Base-by-base conservation (phyloP, 345 rosid species). In the Pugionium dolabratum region DNA sequence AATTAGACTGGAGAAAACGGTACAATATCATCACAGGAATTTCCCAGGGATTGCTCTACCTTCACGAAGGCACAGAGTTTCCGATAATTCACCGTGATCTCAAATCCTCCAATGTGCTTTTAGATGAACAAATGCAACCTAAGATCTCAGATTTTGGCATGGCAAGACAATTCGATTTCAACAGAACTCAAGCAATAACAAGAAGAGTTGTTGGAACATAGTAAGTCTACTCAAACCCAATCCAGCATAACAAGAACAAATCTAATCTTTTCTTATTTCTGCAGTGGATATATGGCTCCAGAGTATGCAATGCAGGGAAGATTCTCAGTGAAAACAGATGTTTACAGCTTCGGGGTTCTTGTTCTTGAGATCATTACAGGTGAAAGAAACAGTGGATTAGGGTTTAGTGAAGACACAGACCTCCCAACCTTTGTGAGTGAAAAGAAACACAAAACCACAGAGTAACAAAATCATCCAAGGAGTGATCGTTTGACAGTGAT, bases 61-160 rank as follows among this genome's bases (percentile, higher is more conserved):
- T 71, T 32, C 70, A 71, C 44, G 27, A 47, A 54, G 75, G 51
- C 33, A 3, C 43, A 1, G 48, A 56, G 18, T 54, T 71, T 45
- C 49, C 64, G 0, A 47, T 71, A 7, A 63, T 55, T 9, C 70
- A 71, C 53, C 57, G 75, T 36, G 64, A 63, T 63, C 75, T 63
- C 29, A 63, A 63, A 26, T 37, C 70, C 26, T 46, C 44, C 4
- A 71, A 64, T 9, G 63, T 71, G 30, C 64, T 63, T 32, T 33
- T 71, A 39, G 75, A 71, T 37, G 69, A 63, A 27, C 56, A 63
- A 39, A 45, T 71, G 64, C 41, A 30, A 6, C 75, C 75, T 0
- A 71, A 63, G 61, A 63, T 71, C 7, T 71, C 75, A 46, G 75
- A 71, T 48, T 71, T 71, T 63, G 75, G 75, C 0, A 63, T 63